Percentiles rank a stretch among this genome's conserved stretches.
Evolutionary conservation across 2,329 filamentous ascomycete genomes (phyloP).

Genomic region (Calonectria hongkongensis): DNA sequence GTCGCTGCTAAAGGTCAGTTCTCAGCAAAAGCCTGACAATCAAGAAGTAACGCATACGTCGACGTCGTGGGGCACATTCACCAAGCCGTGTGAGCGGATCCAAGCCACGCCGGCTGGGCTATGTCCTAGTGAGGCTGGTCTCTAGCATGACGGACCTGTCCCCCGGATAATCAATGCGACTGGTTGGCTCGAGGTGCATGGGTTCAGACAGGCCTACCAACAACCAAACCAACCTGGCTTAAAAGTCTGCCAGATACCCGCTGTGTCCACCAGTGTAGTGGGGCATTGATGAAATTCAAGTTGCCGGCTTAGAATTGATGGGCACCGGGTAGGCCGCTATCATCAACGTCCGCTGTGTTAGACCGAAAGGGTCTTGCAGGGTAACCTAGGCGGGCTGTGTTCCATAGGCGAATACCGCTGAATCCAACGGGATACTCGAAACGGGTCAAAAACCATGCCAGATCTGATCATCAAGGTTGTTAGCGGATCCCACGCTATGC

Average conservation of each 20-base stretch:
- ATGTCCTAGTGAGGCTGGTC: constrained; percentile 16
- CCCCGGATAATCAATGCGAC: constrained; percentile 28
- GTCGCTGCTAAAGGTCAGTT: background rate
- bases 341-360: constrained; percentile 22
- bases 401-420: constrained; percentile 11
- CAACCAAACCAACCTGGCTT: constrained; percentile 20
- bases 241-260: constrained; percentile 29
- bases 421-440: constrained; percentile 30
- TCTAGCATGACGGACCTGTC: constrained; percentile 20
- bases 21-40: background rate
- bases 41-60: constrained; percentile 20
- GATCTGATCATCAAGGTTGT: constrained; percentile 46
- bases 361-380: constrained; percentile 4
- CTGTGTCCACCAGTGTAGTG: constrained; percentile 32
- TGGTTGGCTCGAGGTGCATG: constrained; percentile 26
- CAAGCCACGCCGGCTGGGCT: constrained; percentile 33
- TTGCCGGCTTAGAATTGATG: background rate
- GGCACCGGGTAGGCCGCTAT: constrained; percentile 2
- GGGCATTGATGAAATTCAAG: constrained; percentile 29
- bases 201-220: constrained; percentile 14
- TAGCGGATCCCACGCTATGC: constrained; percentile 41
- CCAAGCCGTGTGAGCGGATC: constrained; percentile 30
- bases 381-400: background rate
- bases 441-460: constrained; percentile 29
- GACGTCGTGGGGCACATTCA: constrained; percentile 19